phyloP scores from a whole-genome alignment of 148 eudicot genomes.

The Simmondsia chinensis region DNA sequence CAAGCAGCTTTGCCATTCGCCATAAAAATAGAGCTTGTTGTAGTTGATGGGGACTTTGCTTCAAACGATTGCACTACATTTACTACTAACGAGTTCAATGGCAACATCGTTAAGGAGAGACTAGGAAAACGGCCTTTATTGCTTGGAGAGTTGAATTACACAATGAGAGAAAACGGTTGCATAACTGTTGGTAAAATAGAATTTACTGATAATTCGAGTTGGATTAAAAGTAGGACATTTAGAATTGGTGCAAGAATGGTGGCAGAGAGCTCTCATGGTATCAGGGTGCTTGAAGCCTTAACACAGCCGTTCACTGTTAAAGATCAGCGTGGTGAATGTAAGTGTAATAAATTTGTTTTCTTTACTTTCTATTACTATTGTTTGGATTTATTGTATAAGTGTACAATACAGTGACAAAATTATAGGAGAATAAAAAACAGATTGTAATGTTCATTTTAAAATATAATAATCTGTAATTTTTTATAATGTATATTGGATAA shows the following conservation, averaged over 20 bases:
- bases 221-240: constrained; percentile 62
- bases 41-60: constrained; percentile 52
- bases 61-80: constrained; percentile 16
- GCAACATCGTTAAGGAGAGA: constrained; percentile 39
- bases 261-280: constrained; percentile 5
- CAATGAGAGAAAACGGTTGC: constrained; percentile 27
- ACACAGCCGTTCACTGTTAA: constrained; percentile 59
- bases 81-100: constrained; percentile 34
- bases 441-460: background rate
- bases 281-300: constrained; percentile 35
- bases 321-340: constrained; percentile 86
- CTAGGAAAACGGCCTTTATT: constrained; percentile 54
- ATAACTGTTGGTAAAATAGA: constrained; percentile 37
- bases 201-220: constrained; percentile 78
- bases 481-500: too few species aligned
- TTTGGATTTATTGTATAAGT: background rate
- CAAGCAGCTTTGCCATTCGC: constrained; percentile 17
- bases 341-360: constrained; percentile 8
- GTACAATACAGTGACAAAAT: background rate
- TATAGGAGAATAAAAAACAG: background rate
- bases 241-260: constrained; percentile 56
- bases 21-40: constrained; percentile 52
- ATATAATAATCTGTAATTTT: too few species aligned
- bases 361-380: background rate
- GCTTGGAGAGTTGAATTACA: constrained; percentile 35